Evolutionary conservation across 371 early-diverging fungal genomes (phyloP).

Genomic region (Rhizopus delemar): DNA sequence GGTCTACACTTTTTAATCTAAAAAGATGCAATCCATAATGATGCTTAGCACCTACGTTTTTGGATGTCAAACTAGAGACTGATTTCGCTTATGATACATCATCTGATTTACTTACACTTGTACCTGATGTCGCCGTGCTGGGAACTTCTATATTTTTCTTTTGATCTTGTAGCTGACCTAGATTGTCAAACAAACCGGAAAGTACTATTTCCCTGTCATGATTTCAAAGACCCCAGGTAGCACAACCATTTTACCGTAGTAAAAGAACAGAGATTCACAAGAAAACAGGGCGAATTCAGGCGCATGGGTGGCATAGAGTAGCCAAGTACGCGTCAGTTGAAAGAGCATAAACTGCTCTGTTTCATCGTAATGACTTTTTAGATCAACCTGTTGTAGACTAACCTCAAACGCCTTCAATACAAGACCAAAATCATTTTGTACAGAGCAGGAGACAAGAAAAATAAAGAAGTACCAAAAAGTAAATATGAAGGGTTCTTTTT

Average conservation of each 20-base stretch:
- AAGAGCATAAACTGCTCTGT: constrained; percentile 62
- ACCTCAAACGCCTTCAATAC: constrained; percentile 77
- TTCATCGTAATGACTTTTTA: constrained; percentile 31
- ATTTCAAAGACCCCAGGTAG: constrained; percentile 17
- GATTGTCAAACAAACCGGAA: constrained; percentile 36
- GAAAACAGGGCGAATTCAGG: constrained; percentile 55
- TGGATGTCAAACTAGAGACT: constrained; percentile 17
- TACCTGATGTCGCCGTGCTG: constrained; percentile 16
- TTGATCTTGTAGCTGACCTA: constrained; percentile 24
- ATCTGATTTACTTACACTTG: constrained; percentile 8
- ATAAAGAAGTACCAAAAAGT: constrained; percentile 87
- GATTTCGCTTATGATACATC: constrained; percentile 21
- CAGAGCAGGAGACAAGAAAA: constrained; percentile 67
- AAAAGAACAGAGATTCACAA: constrained; percentile 60
- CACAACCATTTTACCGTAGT: constrained; percentile 59
- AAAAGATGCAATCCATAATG: constrained; percentile 30
- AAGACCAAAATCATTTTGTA: constrained; percentile 37
- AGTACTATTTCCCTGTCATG: constrained; percentile 23
- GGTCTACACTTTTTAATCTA: constrained; percentile 26
- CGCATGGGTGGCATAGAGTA: constrained; percentile 55
- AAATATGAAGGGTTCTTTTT: constrained; percentile 61
- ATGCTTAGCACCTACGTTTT: constrained; percentile 5
- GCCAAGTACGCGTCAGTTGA: constrained; percentile 59
- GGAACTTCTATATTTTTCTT: constrained; percentile 5
- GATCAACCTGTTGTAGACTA: constrained; percentile 59